Evolutionary conservation across 2,329 filamentous ascomycete genomes (phyloP), one percentile per base, ranked within the genome.

Genomic region (Hypoxylon sp.): DNA sequence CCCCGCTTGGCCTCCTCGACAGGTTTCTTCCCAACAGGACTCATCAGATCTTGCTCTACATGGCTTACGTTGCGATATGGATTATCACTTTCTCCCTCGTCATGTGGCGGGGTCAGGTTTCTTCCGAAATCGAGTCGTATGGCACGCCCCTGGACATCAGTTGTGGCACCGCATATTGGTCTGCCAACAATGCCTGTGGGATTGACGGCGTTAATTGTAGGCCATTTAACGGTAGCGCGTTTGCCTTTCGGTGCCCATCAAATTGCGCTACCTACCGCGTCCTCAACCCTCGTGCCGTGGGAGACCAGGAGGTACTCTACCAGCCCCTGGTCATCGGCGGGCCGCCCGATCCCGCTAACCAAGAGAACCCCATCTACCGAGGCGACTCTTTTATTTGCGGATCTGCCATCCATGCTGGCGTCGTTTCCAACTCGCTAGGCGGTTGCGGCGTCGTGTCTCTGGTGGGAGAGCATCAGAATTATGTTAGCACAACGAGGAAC

Each of bases 311-410:
- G 68, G 79, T 91, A 52, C 80, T 85, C 47, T 92, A 92, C 73
- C 79, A 78, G 22, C 80, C 87, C 0, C 75, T 92, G n/a, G 84
- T 93, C 1, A 81, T 93, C 24, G 90, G 90, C n/a, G 90, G 90
- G 0, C 86, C 87, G 0, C 76, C 81, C 4, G 77, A 78, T 50
- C 78, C 82, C 26, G 70, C 72, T 5, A 76, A 73, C 28, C 74
- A 78, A 17, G 72, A 75, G 2, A 66, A 76, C 30, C 84, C 89
- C 0, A 81, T 91, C 20, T 98, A 98, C 76, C 90, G 95, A 17
- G 93, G 91, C 8, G 93, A 97, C 77, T 96, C 92, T 13, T 96
- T 92, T 78, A 89, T 97, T 56, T 97, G 93, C 74, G 89, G 88
- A 61, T 85, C 93, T 11, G 93, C 93, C 32, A 91, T 97, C 51